Evolutionary conservation across 495 filamentous ascomycete species (phyloP).

Genomic region (Haplographium delicatum): DNA sequence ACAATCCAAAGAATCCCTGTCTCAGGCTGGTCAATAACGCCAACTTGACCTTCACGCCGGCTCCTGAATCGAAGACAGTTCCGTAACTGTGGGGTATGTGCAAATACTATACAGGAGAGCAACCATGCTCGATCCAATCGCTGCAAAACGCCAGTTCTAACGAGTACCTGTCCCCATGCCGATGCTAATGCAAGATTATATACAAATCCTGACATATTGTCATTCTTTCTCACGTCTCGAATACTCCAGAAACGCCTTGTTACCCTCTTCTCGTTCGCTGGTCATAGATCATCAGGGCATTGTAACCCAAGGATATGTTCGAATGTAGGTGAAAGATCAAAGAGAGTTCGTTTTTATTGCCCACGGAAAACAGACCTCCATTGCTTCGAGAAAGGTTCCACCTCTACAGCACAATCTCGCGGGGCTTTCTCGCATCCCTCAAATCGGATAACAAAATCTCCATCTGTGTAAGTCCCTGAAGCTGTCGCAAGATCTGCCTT

Average conservation of each 20-base stretch:
- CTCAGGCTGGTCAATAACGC: too few relatives aligned
- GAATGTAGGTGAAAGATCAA: not conserved
- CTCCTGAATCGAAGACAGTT: slow-evolving; percentile 10
- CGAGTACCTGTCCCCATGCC: slow-evolving; percentile 19
- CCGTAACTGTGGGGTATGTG: slow-evolving; percentile 17
- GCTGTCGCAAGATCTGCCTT: slow-evolving; percentile 32
- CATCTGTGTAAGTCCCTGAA: slow-evolving; percentile 64
- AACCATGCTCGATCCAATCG: slow-evolving; percentile 9
- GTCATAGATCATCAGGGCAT: slow-evolving; percentile 23
- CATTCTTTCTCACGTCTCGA: slow-evolving; percentile 7
- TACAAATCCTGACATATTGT: slow-evolving; percentile 13
- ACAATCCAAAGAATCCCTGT: too few relatives aligned
- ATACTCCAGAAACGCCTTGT: slow-evolving; percentile 22
- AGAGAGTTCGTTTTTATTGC: not conserved
- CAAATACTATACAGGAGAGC: slow-evolving; percentile 20
- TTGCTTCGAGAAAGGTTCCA: slow-evolving; percentile 38
- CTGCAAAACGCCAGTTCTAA: slow-evolving; percentile 19
- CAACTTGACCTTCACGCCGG: too few relatives aligned
- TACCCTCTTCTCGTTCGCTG: slow-evolving; percentile 10
- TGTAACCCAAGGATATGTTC: not conserved
- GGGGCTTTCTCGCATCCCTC: slow-evolving; percentile 55
- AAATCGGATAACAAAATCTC: slow-evolving; percentile 79
- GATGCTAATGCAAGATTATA: slow-evolving; percentile 14
- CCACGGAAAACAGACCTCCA: slow-evolving; percentile 39
- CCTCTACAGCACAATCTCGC: slow-evolving; percentile 65